These are phyloP conservation scores for Vaccinium darrowii DNA, from an alignment of 148 eudicot genomes.

Conservation along the genomic window DNA sequence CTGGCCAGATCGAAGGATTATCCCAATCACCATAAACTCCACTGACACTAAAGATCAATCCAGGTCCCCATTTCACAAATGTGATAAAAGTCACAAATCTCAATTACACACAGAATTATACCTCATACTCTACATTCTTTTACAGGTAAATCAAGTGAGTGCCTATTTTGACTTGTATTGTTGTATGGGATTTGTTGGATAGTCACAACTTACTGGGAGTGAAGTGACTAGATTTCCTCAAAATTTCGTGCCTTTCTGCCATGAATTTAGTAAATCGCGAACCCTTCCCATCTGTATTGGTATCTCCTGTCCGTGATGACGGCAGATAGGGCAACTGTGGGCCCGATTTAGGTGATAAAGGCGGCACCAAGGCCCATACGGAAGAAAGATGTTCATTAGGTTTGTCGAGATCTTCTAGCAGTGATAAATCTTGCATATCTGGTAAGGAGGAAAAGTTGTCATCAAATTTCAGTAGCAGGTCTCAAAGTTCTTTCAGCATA, in stretches of 20 bases:
- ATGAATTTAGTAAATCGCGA: conserved; percentile 84
- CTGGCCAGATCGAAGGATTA: neutral
- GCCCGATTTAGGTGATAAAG: conserved; percentile 60
- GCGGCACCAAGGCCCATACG: conserved; percentile 87
- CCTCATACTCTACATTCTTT: neutral
- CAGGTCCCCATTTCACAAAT: neutral
- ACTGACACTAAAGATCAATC: neutral
- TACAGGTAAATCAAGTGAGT: neutral
- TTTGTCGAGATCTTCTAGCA: conserved; percentile 65
- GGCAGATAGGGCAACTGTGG: conserved; percentile 41
- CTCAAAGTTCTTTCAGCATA: neutral
- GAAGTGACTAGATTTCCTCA: conserved; percentile 37
- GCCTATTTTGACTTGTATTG: neutral
- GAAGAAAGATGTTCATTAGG: conserved; percentile 68
- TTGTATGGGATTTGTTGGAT: neutral
- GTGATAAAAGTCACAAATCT: conserved; percentile 4
- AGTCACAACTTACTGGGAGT: conserved; percentile 74
- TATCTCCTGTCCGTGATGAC: conserved; percentile 26
- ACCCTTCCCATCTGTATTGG: conserved; percentile 55
- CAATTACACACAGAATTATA: neutral
- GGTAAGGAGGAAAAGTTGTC: conserved; percentile 8
- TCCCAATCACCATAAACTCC: neutral
- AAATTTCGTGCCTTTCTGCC: conserved; percentile 50
- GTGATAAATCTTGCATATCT: conserved; percentile 62
- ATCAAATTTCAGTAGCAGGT: neutral